Percentiles rank a stretch among this genome's conserved stretches.
Evolutionary conservation across 371 early-diverging fungal genomes (phyloP).

Genomic region (Apophysomyces trapeziformis): DNA sequence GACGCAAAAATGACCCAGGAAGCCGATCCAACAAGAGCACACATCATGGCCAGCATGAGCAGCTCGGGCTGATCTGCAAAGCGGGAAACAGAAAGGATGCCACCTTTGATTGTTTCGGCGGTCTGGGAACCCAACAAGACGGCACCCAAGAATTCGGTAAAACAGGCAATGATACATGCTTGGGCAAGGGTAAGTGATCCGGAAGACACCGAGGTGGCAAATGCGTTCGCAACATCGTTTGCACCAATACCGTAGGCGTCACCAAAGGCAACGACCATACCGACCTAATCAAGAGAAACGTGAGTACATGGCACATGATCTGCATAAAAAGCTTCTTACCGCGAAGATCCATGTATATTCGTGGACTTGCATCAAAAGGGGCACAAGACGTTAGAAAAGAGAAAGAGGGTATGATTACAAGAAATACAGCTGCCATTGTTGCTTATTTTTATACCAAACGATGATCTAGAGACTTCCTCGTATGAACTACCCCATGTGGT

Average conservation of each 20-base stretch:
- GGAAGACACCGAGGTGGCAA: conserved; percentile 90
- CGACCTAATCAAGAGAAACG: conserved; percentile 14
- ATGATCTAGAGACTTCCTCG: neutral
- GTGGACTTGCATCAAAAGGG: conserved; percentile 56
- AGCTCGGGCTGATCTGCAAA: conserved; percentile 69
- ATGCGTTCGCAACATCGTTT: conserved; percentile 91
- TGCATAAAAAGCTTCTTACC: conserved; percentile 22
- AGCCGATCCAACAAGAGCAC: conserved; percentile 78
- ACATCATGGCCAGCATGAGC: conserved; percentile 84
- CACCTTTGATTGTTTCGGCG: conserved; percentile 78
- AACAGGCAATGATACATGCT: conserved; percentile 80
- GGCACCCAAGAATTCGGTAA: conserved; percentile 88
- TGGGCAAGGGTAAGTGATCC: conserved; percentile 75
- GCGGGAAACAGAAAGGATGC: conserved; percentile 59
- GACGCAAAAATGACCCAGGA: conserved; percentile 80
- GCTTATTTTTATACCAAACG: neutral
- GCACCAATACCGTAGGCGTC: conserved; percentile 81
- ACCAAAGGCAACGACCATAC: conserved; percentile 66
- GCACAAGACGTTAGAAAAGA: no score
- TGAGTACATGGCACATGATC: neutral
- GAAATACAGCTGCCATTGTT: neutral
- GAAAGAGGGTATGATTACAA: neutral
- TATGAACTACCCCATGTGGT: conserved; percentile 5
- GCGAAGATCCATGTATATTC: conserved; percentile 82
- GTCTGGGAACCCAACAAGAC: conserved; percentile 78